Base-by-base conservation (phyloP, 331 rosid genomes). In the Acacia pycnantha region DNA sequence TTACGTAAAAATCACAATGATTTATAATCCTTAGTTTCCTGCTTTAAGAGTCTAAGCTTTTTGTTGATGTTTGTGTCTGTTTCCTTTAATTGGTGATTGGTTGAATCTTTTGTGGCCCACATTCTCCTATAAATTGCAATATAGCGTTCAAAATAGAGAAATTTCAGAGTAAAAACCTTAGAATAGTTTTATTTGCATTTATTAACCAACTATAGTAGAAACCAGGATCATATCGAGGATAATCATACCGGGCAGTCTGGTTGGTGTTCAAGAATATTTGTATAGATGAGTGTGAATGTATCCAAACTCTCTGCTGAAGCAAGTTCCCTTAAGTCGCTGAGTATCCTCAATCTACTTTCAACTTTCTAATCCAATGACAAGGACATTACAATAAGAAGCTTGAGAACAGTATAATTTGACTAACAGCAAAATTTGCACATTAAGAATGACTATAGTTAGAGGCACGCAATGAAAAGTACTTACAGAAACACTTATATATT, bases 221-320 rank as follows among this genome's bases (percentile, higher is more conserved):
- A 74, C 54, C 26, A 82, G 24, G 77, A 84, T 31, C 58, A 58
- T 70, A 68, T 67, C 41, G 64, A 40, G 59, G 48, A 80, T 27
- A 78, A 82, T 74, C 58, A 84, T 92, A 95, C 99, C 97, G 98
- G 98, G 88, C 98, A 95, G 81, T 95, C 99, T 8, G 99, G 99
- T 77, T 93, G 99, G 83, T 96, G 99, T 81, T 96, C 94, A 18
- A 96, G 98, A 78, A 96, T 93, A 87, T 93, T 96, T 78, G 95
- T 91, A 87, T 92, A 93, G 69, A 93, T 91, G 79, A 92, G 97
- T 1, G 97, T 91, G 80, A 95, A 93, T 56, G 91, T 83, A 87
- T 95, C 99, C 84, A 93, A 84, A 89, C 98, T 92, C 91, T 93
- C 97, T n/a, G 99, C 98, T 43, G 98, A 93, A 75, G 98, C 99